Percentiles rank a stretch among this genome's conserved stretches.
Conservation (phyloP, 768 basidiomycete genomes). For the Rubroboletus satanas region DNA sequence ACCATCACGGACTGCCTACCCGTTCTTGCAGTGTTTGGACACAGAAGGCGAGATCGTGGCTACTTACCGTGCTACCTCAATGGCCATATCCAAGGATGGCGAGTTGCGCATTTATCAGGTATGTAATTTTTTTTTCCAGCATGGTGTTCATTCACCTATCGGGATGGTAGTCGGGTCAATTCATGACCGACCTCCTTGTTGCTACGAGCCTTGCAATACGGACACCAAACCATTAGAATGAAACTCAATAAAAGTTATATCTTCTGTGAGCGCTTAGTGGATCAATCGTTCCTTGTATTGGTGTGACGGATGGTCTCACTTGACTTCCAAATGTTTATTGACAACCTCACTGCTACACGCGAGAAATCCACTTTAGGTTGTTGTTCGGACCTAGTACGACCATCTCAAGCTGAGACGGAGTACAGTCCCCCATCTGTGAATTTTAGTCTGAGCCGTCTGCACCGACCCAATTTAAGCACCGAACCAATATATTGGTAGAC, state of each 20-base stretch:
- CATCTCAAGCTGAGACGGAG: not conserved
- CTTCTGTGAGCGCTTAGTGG: not conserved
- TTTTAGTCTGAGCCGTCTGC: not conserved
- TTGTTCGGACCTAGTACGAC: not conserved
- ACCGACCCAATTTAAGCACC: not conserved
- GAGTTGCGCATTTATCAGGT: slow-evolving; percentile 27
- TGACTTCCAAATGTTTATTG: not conserved
- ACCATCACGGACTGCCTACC: not conserved
- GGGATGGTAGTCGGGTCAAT: slow-evolving; percentile 17
- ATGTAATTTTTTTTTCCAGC: not conserved
- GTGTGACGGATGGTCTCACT: not conserved
- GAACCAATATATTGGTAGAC: not conserved
- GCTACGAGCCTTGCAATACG: slow-evolving; percentile 28
- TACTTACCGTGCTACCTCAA: slow-evolving; percentile 23
- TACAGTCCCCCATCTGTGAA: not conserved
- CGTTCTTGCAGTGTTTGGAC: slow-evolving; percentile 15
- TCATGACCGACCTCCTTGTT: slow-evolving; percentile 27
- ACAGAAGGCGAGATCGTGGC: slow-evolving; percentile 20
- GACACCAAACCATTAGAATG: slow-evolving; percentile 14
- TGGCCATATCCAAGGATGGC: slow-evolving; percentile 28
- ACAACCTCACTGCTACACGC: not conserved
- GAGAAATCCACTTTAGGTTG: not conserved
- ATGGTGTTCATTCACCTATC: not conserved
- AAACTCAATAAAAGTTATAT: not conserved
- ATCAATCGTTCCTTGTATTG: not conserved